Percentiles rank a stretch among this genome's conserved stretches.
Evolutionary conservation across 2,329 filamentous ascomycete genomes (phyloP).

Genomic region (Microsporum audouinii): DNA sequence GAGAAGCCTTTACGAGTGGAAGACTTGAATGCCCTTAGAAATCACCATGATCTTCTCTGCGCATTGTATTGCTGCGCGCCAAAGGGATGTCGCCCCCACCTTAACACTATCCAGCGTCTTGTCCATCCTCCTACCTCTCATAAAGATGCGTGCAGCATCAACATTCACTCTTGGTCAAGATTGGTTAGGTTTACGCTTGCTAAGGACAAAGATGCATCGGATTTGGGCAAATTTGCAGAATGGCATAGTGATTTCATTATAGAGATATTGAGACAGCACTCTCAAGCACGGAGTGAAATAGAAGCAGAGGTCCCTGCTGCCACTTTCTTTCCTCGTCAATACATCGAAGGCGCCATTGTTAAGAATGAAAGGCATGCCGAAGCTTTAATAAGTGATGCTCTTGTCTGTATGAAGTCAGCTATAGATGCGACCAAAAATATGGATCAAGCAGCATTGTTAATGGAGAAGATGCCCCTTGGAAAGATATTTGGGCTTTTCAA

Average conservation of each 20-base stretch:
- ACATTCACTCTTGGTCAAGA: conserved; percentile 47
- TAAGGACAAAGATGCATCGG: conserved; percentile 36
- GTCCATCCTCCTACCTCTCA: conserved; percentile 49
- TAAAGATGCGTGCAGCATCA: conserved; percentile 48
- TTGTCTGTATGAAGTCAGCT: conserved; percentile 41
- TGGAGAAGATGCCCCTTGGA: conserved; percentile 35
- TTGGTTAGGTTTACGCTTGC: conserved; percentile 48
- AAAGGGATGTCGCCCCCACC: conserved; percentile 40
- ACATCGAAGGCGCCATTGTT: conserved; percentile 42
- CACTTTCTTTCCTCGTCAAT: conserved; percentile 33
- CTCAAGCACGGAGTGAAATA: conserved; percentile 45
- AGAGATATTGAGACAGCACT: conserved; percentile 45
- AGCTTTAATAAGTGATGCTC: conserved; percentile 41
- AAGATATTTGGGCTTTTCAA: conserved; percentile 44
- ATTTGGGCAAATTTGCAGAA: conserved; percentile 39
- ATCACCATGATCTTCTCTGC: conserved; percentile 51
- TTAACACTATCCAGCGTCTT: conserved; percentile 42
- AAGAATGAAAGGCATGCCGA: conserved; percentile 49
- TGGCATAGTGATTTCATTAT: conserved; percentile 46
- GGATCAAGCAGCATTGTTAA: conserved; percentile 32
- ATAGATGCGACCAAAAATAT: conserved; percentile 34
- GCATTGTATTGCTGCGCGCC: conserved; percentile 50
- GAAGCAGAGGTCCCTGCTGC: conserved; percentile 40
- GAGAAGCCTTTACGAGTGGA: conserved; percentile 42
- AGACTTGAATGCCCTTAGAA: conserved; percentile 47